Conservation (phyloP, 441 rosid species). For the Erysimum pusillum region DNA sequence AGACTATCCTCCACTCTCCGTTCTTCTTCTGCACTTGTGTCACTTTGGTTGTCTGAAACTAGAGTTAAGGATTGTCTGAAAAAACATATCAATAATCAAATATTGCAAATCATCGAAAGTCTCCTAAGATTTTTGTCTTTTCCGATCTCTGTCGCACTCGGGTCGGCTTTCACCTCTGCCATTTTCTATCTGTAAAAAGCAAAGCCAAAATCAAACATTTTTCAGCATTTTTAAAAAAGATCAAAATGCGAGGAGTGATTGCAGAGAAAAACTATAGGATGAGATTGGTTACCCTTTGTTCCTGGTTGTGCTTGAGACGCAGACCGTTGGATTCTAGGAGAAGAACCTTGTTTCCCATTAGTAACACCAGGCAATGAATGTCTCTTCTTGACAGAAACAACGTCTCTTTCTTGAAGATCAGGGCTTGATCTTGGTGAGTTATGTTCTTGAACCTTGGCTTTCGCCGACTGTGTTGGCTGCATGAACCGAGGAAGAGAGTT, state of each 20-base stretch:
- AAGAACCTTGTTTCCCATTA: conserved; percentile 85
- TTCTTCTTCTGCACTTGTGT: conserved; percentile 32
- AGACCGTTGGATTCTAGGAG: conserved; percentile 82
- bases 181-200: conserved; percentile 75
- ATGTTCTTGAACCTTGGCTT: conserved; percentile 79
- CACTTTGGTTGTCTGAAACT: conserved; percentile 38
- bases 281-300: conserved; percentile 63
- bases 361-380: conserved; percentile 81
- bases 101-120: conserved; percentile 21
- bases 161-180: conserved; percentile 79
- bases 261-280: not conserved
- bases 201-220: not conserved
- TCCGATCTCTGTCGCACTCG: conserved; percentile 6
- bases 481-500: conserved; percentile 87
- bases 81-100: conserved; percentile 36
- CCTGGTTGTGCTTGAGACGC: conserved; percentile 68
- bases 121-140: conserved; percentile 8
- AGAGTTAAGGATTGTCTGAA: conserved; percentile 42
- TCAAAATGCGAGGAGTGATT: not conserved
- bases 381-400: conserved; percentile 70
- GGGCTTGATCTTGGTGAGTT: conserved; percentile 97
- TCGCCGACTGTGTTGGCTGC: conserved; percentile 96
- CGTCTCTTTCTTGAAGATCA: conserved; percentile 82
- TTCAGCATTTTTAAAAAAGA: too few species aligned
- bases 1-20: conserved; percentile 36